Base-by-base conservation (phyloP, 2,329 filamentous ascomycete species). In the Fusarium nodosum region DNA sequence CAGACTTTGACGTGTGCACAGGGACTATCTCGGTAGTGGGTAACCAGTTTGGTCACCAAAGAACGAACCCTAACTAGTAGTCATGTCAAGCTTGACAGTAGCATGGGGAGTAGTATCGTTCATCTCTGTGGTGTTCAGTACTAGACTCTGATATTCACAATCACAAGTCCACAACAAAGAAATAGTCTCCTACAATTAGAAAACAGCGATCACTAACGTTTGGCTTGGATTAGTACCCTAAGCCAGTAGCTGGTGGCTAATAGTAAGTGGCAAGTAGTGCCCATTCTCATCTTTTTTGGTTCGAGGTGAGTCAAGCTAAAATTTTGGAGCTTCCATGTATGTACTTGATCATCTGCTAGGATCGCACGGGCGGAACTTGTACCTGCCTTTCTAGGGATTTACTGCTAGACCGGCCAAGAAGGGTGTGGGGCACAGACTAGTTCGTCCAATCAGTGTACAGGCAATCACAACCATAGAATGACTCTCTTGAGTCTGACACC, bases 391-490 rank as follows among this genome's bases (percentile, higher is more conserved):
- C 39, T 44, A 50, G 36, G 42, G 26, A 48, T 36, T 44, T 22
- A 51, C 28, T 69, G 57, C 66, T 56, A 67, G 45, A 66, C 44
- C 60, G 47, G 63, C 42, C 28, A 52, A 56, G 31, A 39, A 72
- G 58, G 58, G 58, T 52, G 71, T 31, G 72, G 69, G 31, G 42
- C 33, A 24, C 3, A 5, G 34, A 20, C n/a, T 13, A 22, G 30
- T 22, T 60, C 55, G 28, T 64, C 73, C 73, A 75, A 75, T 75
- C 59, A 73, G 42, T 56, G 48, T 41, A 41, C 56, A 58, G 64
- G 52, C 48, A 74, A 69, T 75, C 56, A 39, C 62, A 75, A 72
- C 68, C 53, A 69, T 69, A 54, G 42, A 64, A 46, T 66, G 67
- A 68, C 63, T 71, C 60, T 48, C 56, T 62, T 18, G 57, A 63